phyloP scores from a whole-genome alignment of 768 basidiomycete species.

The Lyophyllum decastes region DNA sequence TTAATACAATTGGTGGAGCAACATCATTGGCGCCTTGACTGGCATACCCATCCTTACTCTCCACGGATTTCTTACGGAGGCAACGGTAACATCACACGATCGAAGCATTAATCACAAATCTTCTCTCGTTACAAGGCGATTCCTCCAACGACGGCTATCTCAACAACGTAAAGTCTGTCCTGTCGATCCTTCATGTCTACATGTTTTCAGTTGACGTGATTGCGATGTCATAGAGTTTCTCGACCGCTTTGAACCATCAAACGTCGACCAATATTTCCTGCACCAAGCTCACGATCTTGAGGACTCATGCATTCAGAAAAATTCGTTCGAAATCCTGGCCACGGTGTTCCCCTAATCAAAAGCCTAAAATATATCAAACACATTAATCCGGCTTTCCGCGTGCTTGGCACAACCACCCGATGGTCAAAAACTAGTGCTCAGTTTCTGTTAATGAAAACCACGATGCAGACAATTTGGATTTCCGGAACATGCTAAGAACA shows the following conservation, averaged over 20 bases:
- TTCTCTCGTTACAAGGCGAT: too few species aligned
- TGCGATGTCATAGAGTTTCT: too few species aligned
- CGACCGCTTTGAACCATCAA: background rate
- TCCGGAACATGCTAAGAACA: background rate
- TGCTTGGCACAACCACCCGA: background rate
- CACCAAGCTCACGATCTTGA: background rate
- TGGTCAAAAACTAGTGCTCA: background rate
- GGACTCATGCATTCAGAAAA: background rate
- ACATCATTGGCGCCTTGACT: too few species aligned
- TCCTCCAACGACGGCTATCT: background rate
- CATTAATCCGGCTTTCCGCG: background rate
- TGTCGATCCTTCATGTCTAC: background rate
- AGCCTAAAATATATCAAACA: background rate
- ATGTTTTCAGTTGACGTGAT: too few species aligned
- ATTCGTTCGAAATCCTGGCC: background rate
- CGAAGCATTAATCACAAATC: background rate
- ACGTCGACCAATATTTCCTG: background rate
- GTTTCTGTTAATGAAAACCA: background rate
- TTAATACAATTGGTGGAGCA: too few species aligned
- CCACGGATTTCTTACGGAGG: background rate
- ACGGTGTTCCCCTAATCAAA: background rate
- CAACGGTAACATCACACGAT: too few species aligned
- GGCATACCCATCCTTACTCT: background rate
- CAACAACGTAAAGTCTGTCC: background rate
- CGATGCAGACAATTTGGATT: background rate